phyloP scores from a whole-genome alignment of 805 yeast genomes.

The Hyphopichia homilentoma region DNA sequence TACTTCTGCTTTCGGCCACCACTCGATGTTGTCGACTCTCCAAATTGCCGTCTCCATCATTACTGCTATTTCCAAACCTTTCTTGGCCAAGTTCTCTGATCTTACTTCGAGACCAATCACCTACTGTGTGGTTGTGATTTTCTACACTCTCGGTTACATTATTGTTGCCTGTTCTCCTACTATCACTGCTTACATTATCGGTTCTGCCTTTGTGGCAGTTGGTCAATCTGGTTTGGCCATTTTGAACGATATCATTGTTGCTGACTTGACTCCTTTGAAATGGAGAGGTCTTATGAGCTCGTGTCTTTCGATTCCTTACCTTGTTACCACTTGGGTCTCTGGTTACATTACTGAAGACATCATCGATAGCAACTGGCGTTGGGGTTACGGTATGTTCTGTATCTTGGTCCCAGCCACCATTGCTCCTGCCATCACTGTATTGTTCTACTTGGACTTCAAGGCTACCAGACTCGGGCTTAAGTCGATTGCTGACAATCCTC shows the following conservation, averaged over 20 bases:
- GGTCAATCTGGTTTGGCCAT: constrained; percentile 19
- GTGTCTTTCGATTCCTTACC: constrained; percentile 32
- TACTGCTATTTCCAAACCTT: constrained; percentile 18
- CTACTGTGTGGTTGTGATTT: constrained; percentile 11
- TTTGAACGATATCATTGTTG: constrained; percentile 15
- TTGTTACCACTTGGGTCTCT: constrained; percentile 41
- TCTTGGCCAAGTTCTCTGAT: constrained; percentile 22
- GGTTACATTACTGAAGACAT: constrained; percentile 35
- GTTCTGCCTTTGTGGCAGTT: constrained; percentile 16
- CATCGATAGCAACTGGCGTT: constrained; percentile 41
- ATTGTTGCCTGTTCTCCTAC: constrained; percentile 16
- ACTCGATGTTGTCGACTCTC: constrained; percentile 18
- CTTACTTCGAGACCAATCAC: constrained; percentile 18
- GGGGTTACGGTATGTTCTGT: constrained; percentile 52
- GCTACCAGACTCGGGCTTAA: constrained; percentile 16
- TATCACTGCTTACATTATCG: constrained; percentile 19
- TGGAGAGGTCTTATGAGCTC: constrained; percentile 19
- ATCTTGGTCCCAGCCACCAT: constrained; percentile 40
- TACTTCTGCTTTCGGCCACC: constrained; percentile 15
- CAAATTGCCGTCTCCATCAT: constrained; percentile 18
- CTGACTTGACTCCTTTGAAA: constrained; percentile 22
- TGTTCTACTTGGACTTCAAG: constrained; percentile 27
- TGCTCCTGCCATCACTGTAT: constrained; percentile 27
- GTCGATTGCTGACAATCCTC: constrained; percentile 2
- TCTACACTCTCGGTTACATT: constrained; percentile 19